Evolutionary conservation across 2,329 filamentous ascomycete species (phyloP), one percentile per base, ranked within the genome.

Genomic region (Pseudogymnoascus sp.): DNA sequence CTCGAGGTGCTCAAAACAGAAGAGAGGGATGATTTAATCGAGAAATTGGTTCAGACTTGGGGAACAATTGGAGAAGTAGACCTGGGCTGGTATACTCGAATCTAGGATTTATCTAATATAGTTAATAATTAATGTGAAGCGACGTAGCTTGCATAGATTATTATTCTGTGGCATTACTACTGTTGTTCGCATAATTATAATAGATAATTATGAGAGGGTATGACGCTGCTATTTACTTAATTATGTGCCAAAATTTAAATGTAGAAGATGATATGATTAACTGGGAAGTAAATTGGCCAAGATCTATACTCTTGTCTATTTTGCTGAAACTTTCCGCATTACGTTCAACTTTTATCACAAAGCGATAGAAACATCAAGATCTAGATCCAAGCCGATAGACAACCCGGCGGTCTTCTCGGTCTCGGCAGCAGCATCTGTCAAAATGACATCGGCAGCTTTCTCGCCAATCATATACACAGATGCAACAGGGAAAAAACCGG

Each of bases 401-500:
- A 50, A 50, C 25, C 25, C 43, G 25, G 28, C 28, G 14, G 25
- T 18, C 5, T 12, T 18, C 5, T 12, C 5, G n/a, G 25, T 50
- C 14, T 16, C 9, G 25, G 25, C 18, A 5, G n/a, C 37, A 59
- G 59, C 18, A 6, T 47, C 37, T 34, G 32, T n/a, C 9, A 71
- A 60, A 34, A 70, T 70, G 14, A 69, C 70, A 32, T 69, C 67
- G 3, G 64, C 64, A 4, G 67, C 69, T 66, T 70, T 71, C 64
- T 69, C 64, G 4, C 66, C 54, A 28, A 71, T 54, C 65, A 71
- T 68, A 57, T 67, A 67, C 22, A 70, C 65, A 8, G 67, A 64
- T 6, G 69, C 47, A 22, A 65, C 65, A 1, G 68, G 68, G 64
- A 72, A 73, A 8, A 67, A 63, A 2, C 70, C 70, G 1, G 81